Conservation (phyloP, 2,329 filamentous ascomycete genomes). For the Metarhizium anisopliae region DNA sequence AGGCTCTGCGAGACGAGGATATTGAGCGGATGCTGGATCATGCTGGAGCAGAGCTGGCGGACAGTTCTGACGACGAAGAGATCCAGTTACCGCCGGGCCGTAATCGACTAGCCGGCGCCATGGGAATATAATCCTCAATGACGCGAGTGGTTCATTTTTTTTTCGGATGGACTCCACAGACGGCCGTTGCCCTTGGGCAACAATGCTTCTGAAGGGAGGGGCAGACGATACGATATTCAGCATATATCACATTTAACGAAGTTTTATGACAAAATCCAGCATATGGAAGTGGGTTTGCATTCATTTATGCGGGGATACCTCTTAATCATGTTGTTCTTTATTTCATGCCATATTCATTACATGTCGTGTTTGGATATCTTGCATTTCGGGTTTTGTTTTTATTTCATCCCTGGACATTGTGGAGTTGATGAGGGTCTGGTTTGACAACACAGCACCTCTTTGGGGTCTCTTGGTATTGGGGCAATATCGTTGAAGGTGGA, state of each 20-base stretch:
- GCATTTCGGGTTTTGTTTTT: not conserved
- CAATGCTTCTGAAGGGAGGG: not conserved
- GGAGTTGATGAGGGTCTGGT: not conserved
- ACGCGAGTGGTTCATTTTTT: not conserved
- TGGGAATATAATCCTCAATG: constrained; percentile 15
- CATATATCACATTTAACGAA: not conserved
- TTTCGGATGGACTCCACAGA: not conserved
- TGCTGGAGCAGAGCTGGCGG: constrained; percentile 37
- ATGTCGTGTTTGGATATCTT: not conserved
- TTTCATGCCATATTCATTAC: not conserved
- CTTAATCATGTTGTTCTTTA: not conserved
- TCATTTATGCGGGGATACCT: not conserved
- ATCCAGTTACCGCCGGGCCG: constrained; percentile 37
- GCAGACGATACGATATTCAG: not conserved
- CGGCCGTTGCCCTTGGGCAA: not conserved
- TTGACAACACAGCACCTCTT: not conserved
- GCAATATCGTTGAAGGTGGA: not conserved
- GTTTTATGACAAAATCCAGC: not conserved
- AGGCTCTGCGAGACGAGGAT: constrained; percentile 42
- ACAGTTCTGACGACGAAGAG: constrained; percentile 50
- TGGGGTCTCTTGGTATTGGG: not conserved
- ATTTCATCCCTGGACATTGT: not conserved
- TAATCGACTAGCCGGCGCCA: constrained; percentile 19
- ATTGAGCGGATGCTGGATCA: constrained; percentile 51
- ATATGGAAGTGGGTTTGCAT: not conserved